Base-by-base conservation (phyloP, 306 rosid species). In the Pyrus pyrifolia region DNA sequence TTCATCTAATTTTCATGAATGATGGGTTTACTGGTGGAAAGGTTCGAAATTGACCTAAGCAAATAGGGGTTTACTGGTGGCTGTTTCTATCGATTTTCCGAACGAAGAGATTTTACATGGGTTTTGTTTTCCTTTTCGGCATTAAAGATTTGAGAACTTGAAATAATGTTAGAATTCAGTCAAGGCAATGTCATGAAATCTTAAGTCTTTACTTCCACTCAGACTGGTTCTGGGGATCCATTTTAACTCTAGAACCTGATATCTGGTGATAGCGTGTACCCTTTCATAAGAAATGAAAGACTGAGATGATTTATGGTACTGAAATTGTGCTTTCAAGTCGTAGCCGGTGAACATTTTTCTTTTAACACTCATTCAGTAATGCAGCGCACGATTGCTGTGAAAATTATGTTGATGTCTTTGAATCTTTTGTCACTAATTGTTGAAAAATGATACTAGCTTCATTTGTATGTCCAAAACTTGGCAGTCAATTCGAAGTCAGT, bases 401-500 rank as follows among this genome's bases (percentile, higher is more conserved):
- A 45, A 49, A 45, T 17, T 21, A 8, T 22, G 11, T 29, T 11
- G 35, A 46, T 70, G 19, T 8, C 11, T 10, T 71, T 51, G 51
- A 76, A 49, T 49, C 21, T 5, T 49, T 15, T 49, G 55, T 70
- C 60, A 46, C 27, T 25, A 40, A 25, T 42, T 11, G 57, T 19
- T 65, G 31, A 62, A 30, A 13, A 71, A 64, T 70, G 55, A n/a
- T 62, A 63, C 17, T 45, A 59, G 53, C 35, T 22, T 30, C 13
- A 42, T 33, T 83, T 76, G 22, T 64, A 23, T 72, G 23, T 49
- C 21, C n/a, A 53, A 42, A 71, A 68, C 17, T 66, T 77, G 49
- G 11, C 79, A 87, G 88, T 53, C 5, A 82, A 78, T 15, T 80
- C 79, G 33, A 87, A 82, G 78, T 58, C 85, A 15, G 79, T 69